A percentile compares a stretch with the other conserved stretches of the same genome.
Evolutionary conservation across 1,284 basidiomycete genomes (phyloP).

Genomic region (Somion occarium): DNA sequence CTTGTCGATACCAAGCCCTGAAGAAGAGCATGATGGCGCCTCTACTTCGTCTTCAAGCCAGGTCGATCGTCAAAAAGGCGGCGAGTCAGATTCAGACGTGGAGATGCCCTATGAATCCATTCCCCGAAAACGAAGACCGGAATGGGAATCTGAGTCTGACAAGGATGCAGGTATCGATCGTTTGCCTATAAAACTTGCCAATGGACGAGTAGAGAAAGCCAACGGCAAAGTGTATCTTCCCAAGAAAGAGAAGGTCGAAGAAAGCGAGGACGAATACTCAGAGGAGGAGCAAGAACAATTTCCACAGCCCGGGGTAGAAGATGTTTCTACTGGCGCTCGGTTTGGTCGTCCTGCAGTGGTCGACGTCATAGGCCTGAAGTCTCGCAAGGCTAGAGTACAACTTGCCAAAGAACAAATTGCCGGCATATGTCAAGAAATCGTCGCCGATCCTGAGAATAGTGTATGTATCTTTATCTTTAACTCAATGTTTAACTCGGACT

Average conservation of each 20-base stretch:
- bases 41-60: constrained; percentile 9
- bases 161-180: constrained; percentile 54
- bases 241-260: constrained; percentile 32
- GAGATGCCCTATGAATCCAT: constrained; percentile 70
- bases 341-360: constrained; percentile 80
- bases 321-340: constrained; percentile 71
- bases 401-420: constrained; percentile 90
- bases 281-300: constrained; percentile 16
- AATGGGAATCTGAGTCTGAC: constrained; percentile 41
- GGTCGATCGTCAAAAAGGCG: constrained; percentile 13
- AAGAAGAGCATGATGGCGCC: constrained; percentile 5
- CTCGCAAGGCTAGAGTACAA: constrained; percentile 66
- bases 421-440: constrained; percentile 82
- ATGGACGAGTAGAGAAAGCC: constrained; percentile 67
- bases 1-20: constrained; percentile 15
- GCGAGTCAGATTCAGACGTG: constrained; percentile 28
- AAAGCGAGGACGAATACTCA: constrained; percentile 31
- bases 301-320: constrained; percentile 40
- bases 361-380: constrained; percentile 67
- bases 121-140: constrained; percentile 46
- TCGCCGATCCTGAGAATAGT: constrained; percentile 81
- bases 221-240: constrained; percentile 27
- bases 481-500: constrained; percentile 8
- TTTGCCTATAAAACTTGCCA: constrained; percentile 81
- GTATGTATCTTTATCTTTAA: constrained; percentile 36